Percentiles rank a stretch among this genome's conserved stretches.
Conservation (phyloP, 331 rosid species). For the Acacia concinna region DNA sequence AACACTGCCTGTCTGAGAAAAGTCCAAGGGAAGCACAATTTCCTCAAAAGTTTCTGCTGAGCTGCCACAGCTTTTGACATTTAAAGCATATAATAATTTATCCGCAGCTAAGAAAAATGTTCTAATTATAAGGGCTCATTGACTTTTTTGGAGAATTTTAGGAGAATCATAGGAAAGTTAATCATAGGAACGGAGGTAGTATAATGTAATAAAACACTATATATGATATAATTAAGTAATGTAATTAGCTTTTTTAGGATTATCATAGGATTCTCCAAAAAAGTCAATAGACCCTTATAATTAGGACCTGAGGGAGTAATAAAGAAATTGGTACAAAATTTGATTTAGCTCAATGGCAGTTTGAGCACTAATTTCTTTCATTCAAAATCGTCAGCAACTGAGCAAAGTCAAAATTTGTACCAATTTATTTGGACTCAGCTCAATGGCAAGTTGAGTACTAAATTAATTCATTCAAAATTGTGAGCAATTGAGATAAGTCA, state of each 20-base stretch:
- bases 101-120: constrained; percentile 9
- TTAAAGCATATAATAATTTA: constrained; percentile 1
- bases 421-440: neutral
- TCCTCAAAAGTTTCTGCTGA: constrained; percentile 16
- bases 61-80: neutral
- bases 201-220: too few species aligned
- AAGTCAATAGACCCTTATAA: too few species aligned
- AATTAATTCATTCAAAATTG: neutral
- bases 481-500: too few species aligned
- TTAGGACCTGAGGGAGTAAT: too few species aligned
- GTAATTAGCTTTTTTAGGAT: too few species aligned
- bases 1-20: constrained; percentile 1
- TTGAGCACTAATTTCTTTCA: neutral
- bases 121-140: too few species aligned
- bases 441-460: neutral
- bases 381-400: neutral
- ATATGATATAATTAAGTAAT: too few species aligned
- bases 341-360: neutral
- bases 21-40: constrained; percentile 11
- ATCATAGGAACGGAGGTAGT: too few species aligned
- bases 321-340: neutral
- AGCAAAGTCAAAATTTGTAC: neutral
- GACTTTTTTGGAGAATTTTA: too few species aligned
- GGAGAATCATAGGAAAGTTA: too few species aligned
- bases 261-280: too few species aligned